Base-by-base conservation (phyloP, 805 yeast species). In the Saturnispora galanensis region DNA sequence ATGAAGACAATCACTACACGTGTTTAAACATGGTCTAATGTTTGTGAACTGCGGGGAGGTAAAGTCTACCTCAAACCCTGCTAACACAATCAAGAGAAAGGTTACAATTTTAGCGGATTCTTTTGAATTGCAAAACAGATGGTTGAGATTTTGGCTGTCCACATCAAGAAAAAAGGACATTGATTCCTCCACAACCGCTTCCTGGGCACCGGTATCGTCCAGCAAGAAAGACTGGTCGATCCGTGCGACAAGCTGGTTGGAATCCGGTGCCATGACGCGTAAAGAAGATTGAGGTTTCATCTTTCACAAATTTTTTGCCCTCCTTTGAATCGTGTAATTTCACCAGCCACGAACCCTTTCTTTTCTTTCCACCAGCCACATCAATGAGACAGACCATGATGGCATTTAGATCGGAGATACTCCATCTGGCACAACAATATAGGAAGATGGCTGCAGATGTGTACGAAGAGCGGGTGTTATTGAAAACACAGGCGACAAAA, bases 1-100 rank as follows among this genome's bases (percentile, higher is more conserved):
- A 17, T 64, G 48, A 5, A 78, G 63, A 60, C 93, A 84, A 5
- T 68, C 61, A 2, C 68, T 63, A 59, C 93, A 84, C 3, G 56
- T 47, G 32, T 64, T 59, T 11, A 83, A 59, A 18, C 70, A 63
- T 1, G 60, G 33, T 10, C 55, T 44, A 21, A 50, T 50, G 4
- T 42, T 35, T 2, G 26, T 30, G 13, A 39, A 52, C 37, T 31
- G 45, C 32, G 58, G 58, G 8, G 64, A 64, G 53, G 78, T 74
- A 28, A 48, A 47, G 31, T 50, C 53, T 6, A 44, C 48, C 29
- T 44, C 49, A 38, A 43, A 50, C 12, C 53, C 51, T 3, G 54
- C 50, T 10, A 50, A 26, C 7, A 47, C 44, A 29, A 49, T 45
- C 12, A 49, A 38, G 21, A 50, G 32, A 35, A 43, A 50, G 17